Evolutionary conservation across 139 green algal species (phyloP), one percentile per base, ranked within the genome.

Genomic region (Penium margaritaceum): DNA sequence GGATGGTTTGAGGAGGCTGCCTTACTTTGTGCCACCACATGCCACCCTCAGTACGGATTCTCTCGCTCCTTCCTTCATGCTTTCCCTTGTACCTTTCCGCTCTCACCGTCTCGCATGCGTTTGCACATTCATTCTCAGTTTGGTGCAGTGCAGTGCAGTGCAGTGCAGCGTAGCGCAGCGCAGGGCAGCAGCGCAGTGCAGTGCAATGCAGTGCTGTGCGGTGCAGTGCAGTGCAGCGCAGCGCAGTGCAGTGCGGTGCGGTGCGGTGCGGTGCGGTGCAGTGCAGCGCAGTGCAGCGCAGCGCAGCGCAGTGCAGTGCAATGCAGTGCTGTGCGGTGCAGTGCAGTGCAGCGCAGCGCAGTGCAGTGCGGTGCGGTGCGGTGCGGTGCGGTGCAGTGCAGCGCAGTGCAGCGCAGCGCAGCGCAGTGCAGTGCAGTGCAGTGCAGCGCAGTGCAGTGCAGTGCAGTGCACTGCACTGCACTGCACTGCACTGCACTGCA

Each of bases 111-210:
- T n/a, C n/a, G n/a, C n/a, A n/a, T n/a, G n/a, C n/a, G n/a, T n/a
- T n/a, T n/a, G n/a, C n/a, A n/a, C n/a, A n/a, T n/a, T n/a, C n/a
- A n/a, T n/a, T n/a, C n/a, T n/a, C n/a, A n/a, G n/a, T n/a, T n/a
- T n/a, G n/a, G n/a, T n/a, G n/a, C n/a, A n/a, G n/a, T n/a, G n/a
- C n/a, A n/a, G n/a, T n/a, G n/a, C n/a, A n/a, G n/a, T n/a, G n/a
- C n/a, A n/a, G n/a, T n/a, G n/a, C n/a, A n/a, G n/a, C n/a, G n/a
- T n/a, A n/a, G 57, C 14, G 12, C 57, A 66, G 57, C 14, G 12
- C 57, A 66, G 57, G 12, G 12, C 57, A 66, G 57, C 14, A 12
- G n/a, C n/a, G n/a, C 57, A 66, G 61, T 76, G 62, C 29, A 76
- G 29, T 66, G 12, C 57, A 66, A 15, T 66, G 12, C 57, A 66